Evolutionary conservation across 305 asterid species (phyloP).

Genomic region (Lippia alba): DNA sequence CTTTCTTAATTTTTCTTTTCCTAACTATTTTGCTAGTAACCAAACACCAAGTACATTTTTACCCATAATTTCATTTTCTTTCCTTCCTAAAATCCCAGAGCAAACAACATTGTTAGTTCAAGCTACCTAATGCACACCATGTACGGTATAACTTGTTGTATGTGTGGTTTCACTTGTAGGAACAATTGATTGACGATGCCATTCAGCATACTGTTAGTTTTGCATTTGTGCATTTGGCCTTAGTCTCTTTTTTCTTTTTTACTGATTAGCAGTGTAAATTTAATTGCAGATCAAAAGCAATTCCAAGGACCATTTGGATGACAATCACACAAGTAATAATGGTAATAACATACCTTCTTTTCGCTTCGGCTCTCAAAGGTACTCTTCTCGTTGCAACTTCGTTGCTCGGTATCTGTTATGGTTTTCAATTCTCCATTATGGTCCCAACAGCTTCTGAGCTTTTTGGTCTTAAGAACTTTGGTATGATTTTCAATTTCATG

Average conservation of each 20-base stretch:
- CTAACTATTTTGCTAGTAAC: too few species aligned
- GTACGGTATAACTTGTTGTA: too few species aligned
- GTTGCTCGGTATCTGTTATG: constrained; percentile 74
- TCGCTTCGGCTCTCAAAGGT: constrained; percentile 54
- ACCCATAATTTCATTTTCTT: too few species aligned
- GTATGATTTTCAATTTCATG: constrained; percentile 66
- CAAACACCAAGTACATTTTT: too few species aligned
- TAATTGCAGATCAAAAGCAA: constrained; percentile 56
- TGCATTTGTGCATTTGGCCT: not conserved
- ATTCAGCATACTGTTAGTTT: not conserved
- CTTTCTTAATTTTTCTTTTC: too few species aligned
- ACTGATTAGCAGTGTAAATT: constrained; percentile 13
- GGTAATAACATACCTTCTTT: constrained; percentile 63
- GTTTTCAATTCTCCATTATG: constrained; percentile 64
- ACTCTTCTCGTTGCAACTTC: constrained; percentile 59
- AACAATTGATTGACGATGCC: not conserved
- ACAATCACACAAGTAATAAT: constrained; percentile 59
- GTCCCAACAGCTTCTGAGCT: constrained; percentile 76
- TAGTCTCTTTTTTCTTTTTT: not conserved
- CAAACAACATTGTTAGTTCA: too few species aligned
- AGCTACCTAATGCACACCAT: too few species aligned
- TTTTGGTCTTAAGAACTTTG: constrained; percentile 72
- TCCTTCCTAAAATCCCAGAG: too few species aligned
- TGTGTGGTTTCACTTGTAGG: not conserved
- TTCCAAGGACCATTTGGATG: constrained; percentile 75